Base-by-base conservation (phyloP, 108 stramenopile species). In the Fistulifera solaris region DNA sequence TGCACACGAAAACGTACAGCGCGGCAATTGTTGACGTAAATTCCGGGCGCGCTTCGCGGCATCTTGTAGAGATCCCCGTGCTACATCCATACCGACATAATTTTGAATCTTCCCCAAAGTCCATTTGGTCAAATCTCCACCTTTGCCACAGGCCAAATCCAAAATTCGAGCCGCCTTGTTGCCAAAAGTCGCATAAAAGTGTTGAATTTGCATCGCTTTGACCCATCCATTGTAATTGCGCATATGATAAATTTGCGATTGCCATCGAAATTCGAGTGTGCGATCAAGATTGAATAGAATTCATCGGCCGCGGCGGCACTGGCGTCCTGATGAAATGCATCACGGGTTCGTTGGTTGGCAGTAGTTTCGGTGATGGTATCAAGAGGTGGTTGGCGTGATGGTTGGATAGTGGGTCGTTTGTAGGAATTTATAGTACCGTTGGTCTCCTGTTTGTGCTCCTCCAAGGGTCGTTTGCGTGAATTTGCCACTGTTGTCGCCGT, bases 131-230 rank as follows among this genome's bases (percentile, higher is more conserved):
- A 99, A 66, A 67, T 99, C 98, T n/a, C 97, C 98, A 48, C 98
- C 98, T 48, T 99, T 99, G 2, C 98, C 98, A 62, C 96, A 98
- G 6, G 96, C 98, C 54, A 98, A 69, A 62, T 99, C 98, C 50
- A 99, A 66, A 1, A 99, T 84, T 12, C 83, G 64, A 28, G 64
- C 57, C 67, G 1, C 19, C 51, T 51, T 38, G 48, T 41, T 18
- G 22, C 31, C 31, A 8, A 35, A 8, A 8, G 31, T 35, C 2
- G 71, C 61, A 59, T 91, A 73, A 39, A 86, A 67, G 50, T 87
- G 83, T 55, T 72, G 66, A 54, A 96, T 94, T 62, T 94, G 88
- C 28, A 81, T 90, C 15, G 91, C 78, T 72, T 99, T 99, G 35
- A 99, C 90, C 95, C 95, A 99, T 59, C 96, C 96, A 70, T 99